A percentile compares a stretch with the other conserved stretches of the same genome.
Conservation (phyloP, 306 rosid species). For the Biancaea sappan region DNA sequence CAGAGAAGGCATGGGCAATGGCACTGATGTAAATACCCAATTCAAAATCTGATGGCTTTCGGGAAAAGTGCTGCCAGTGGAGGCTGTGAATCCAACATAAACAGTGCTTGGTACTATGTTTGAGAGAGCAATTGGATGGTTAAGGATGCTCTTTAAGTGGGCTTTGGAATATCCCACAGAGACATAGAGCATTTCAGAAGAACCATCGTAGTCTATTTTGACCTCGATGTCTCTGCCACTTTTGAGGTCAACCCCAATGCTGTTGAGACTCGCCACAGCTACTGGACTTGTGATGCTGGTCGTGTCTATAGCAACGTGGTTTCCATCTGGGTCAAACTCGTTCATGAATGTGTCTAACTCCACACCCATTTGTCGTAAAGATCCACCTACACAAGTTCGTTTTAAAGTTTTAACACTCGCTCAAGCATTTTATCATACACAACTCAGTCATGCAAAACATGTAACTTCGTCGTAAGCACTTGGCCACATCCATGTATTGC, state of each 20-base stretch:
- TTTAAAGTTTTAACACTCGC: neutral
- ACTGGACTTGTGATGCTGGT: slow-evolving; percentile 47
- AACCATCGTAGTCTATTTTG: slow-evolving; percentile 56
- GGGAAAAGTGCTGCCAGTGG: slow-evolving; percentile 42
- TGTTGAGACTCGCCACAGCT: slow-evolving; percentile 42
- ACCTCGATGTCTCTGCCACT: slow-evolving; percentile 55
- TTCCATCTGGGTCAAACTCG: slow-evolving; percentile 58
- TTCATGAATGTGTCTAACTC: slow-evolving; percentile 61
- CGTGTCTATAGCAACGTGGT: slow-evolving; percentile 58
- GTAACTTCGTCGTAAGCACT: neutral
- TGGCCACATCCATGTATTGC: too few species aligned
- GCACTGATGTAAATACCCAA: slow-evolving; percentile 62
- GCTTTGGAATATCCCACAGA: slow-evolving; percentile 43
- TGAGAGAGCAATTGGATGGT: slow-evolving; percentile 40
- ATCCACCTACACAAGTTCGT: slow-evolving; percentile 39
- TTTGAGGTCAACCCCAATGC: slow-evolving; percentile 44
- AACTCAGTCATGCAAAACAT: neutral
- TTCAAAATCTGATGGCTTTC: slow-evolving; percentile 47
- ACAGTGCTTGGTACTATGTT: slow-evolving; percentile 43
- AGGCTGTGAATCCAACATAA: slow-evolving; percentile 63
- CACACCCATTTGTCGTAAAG: slow-evolving; percentile 48
- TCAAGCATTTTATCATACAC: neutral
- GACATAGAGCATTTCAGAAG: slow-evolving; percentile 38
- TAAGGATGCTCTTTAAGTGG: slow-evolving; percentile 41
- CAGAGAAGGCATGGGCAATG: slow-evolving; percentile 38